Base-by-base conservation (phyloP, 2,329 filamentous ascomycete species). In the Botrytis sinoallii region DNA sequence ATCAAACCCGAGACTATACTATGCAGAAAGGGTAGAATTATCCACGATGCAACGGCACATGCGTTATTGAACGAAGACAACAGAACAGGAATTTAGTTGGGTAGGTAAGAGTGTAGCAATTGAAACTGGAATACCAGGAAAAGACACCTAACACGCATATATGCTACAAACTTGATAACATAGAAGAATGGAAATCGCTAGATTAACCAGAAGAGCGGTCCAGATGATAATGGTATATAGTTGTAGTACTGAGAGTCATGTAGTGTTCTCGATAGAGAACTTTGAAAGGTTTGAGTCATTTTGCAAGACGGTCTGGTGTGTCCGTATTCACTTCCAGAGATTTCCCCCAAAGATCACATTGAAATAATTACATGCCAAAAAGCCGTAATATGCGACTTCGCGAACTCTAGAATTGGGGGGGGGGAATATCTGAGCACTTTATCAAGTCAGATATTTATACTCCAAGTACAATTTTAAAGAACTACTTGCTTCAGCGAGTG, bases 201-300 rank as follows among this genome's bases (percentile, higher is more conserved):
- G 12, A 48, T 48, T 48, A 9, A 4, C 22, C 4, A 22, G 46
- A 48, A 52, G 4, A 52, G 48, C 12, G 48, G 3, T n/a, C 12
- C 0, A n/a, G 2, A 14, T n/a, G 12, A 52, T n/a, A n/a, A 4
- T 25, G 10, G 22, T 0, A 52, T n/a, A n/a, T 14, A 14, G 12
- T 25, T 52, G 1, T n/a, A n/a, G 48, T 0, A 52, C 4, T n/a
- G 1, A 14, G 7, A 10, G 2, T 4, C 6, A 48, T 25, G 3
- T n/a, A 25, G 6, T n/a, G 12, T n/a, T n/a, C 10, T n/a, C 25
- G 2, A 14, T 3, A n/a, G 25, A 52, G 25, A 52, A 12, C 25
- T 6, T n/a, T n/a, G 48, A n/a, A 55, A n/a, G 3, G 12, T n/a
- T 12, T 16, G 5, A n/a, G 5, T n/a, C 5, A 16, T n/a, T 55